Conservation (phyloP, 352 stramenopile genomes). For the Pythium phragmitis region DNA sequence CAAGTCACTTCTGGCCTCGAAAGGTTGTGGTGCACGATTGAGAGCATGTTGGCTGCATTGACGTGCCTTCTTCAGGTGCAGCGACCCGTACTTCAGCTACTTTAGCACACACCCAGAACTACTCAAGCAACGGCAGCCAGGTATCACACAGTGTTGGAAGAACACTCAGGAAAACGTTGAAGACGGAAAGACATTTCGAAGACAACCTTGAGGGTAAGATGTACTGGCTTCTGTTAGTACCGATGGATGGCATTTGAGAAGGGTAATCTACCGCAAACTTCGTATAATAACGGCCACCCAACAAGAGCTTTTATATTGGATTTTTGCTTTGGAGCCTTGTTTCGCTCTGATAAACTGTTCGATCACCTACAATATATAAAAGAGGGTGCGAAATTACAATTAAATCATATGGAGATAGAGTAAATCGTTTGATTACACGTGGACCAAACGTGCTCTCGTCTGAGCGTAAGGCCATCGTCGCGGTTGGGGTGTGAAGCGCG, state of each 20-base stretch:
- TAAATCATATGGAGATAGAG: neutral
- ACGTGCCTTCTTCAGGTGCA: neutral
- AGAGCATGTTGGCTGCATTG: neutral
- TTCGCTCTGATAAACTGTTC: neutral
- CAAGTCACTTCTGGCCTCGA: constrained; percentile 4
- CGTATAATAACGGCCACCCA: neutral
- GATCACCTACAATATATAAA: neutral
- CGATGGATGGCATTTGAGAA: constrained; percentile 4
- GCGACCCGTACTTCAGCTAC: constrained; percentile 5
- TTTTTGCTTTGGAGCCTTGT: neutral
- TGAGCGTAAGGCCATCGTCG: neutral
- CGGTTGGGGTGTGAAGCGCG: neutral
- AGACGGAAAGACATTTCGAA: neutral
- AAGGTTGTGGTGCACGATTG: constrained; percentile 3
- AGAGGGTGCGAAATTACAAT: neutral
- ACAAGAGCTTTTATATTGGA: neutral
- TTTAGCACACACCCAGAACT: constrained; percentile 1
- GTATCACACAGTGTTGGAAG: constrained; percentile 1
- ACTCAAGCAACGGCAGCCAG: neutral
- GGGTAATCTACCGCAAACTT: too few relatives aligned
- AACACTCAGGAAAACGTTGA: constrained; percentile 3
- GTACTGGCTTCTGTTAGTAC: constrained; percentile 9
- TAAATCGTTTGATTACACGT: neutral
- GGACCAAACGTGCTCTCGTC: neutral
- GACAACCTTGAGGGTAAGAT: neutral